Conservation (phyloP, 257 asterid species). For the Nicotiana tomentosiformis region DNA sequence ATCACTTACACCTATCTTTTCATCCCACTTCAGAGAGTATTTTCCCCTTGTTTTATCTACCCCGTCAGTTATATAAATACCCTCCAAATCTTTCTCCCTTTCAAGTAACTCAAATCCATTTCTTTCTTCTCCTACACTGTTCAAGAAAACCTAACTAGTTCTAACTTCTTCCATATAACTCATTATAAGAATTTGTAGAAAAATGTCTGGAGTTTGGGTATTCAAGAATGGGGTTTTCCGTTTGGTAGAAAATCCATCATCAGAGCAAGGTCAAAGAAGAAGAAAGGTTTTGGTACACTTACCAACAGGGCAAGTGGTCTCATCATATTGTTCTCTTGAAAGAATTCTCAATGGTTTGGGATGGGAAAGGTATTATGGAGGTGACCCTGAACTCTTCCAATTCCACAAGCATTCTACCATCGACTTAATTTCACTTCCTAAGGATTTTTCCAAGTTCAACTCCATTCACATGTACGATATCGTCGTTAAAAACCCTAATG, state of each 20-base stretch:
- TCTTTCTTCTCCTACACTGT: neutral
- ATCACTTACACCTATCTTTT: conserved; percentile 29
- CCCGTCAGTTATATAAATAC: conserved; percentile 38
- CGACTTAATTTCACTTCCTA: conserved; percentile 77
- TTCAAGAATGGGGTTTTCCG: conserved; percentile 78
- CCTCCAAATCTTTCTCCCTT: conserved; percentile 20
- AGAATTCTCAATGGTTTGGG: conserved; percentile 52
- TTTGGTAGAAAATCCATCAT: conserved; percentile 55
- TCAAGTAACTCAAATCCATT: neutral
- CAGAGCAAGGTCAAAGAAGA: conserved; percentile 28
- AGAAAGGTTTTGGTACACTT: conserved; percentile 69
- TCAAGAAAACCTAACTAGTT: neutral
- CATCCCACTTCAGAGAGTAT: conserved; percentile 28
- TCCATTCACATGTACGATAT: conserved; percentile 86
- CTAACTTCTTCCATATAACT: neutral
- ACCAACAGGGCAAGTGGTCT: conserved; percentile 53
- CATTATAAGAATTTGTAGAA: no score
- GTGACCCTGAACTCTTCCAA: conserved; percentile 61
- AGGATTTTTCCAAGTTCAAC: conserved; percentile 59
- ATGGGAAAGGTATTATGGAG: conserved; percentile 77
- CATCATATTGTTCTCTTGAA: conserved; percentile 61
- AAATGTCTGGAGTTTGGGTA: conserved; percentile 91
- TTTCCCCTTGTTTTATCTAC: conserved; percentile 22
- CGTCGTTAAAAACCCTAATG: conserved; percentile 80
- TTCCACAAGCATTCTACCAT: conserved; percentile 77